Evolutionary conservation across 352 stramenopile species (phyloP).

Genomic region (Peronospora belbahrii): DNA sequence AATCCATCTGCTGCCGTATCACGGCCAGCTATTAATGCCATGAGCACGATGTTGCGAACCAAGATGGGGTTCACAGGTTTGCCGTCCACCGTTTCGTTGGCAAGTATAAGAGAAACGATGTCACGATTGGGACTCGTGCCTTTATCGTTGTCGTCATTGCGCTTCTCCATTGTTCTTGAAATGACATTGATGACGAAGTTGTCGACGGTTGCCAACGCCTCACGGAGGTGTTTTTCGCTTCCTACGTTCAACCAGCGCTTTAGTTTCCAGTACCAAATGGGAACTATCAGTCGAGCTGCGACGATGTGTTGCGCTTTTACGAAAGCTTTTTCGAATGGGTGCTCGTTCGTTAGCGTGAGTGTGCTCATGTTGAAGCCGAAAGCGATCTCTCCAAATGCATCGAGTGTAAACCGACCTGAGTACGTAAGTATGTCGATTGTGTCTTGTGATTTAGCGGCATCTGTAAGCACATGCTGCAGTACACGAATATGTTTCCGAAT

Average conservation of each 20-base stretch:
- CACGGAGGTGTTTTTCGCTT: conserved; percentile 16
- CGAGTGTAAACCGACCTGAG: conserved; percentile 25
- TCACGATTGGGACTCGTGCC: conserved; percentile 5
- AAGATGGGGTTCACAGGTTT: conserved; percentile 22
- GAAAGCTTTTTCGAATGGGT: conserved; percentile 29
- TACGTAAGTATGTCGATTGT: conserved; percentile 20
- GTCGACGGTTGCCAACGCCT: conserved; percentile 8
- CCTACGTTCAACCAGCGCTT: conserved; percentile 31
- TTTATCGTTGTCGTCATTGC: neutral
- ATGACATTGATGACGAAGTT: conserved; percentile 27
- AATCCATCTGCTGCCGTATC: conserved; percentile 45
- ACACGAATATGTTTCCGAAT: conserved; percentile 35
- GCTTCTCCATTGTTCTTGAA: conserved; percentile 20
- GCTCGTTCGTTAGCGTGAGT: conserved; percentile 14
- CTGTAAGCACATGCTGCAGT: conserved; percentile 20
- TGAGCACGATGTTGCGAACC: conserved; percentile 58
- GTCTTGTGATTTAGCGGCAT: neutral
- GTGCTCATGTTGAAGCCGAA: conserved; percentile 29
- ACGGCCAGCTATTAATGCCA: conserved; percentile 52
- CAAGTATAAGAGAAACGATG: conserved; percentile 29
- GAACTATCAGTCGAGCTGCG: conserved; percentile 8
- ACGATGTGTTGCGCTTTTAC: conserved; percentile 21
- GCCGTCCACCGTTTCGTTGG: conserved; percentile 17
- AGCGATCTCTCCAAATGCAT: conserved; percentile 28
- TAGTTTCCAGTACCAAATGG: conserved; percentile 32